Evolutionary conservation across 208 protist genomes (phyloP).

Genomic region (Acanthamoeba triangularis): DNA sequence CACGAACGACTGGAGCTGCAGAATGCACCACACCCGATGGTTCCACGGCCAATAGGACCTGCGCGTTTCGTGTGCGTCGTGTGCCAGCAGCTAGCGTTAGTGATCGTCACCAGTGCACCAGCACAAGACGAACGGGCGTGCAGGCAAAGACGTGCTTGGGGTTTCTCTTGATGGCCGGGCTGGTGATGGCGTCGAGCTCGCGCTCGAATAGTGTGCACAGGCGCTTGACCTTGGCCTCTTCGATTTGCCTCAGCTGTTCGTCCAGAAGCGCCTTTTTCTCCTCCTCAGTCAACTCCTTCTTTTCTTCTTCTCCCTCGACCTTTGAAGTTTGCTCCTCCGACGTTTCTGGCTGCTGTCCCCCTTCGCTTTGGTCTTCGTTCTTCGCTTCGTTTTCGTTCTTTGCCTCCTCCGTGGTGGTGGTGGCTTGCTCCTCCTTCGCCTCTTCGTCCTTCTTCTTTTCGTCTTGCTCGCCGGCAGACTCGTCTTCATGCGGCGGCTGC

Average conservation of each 20-base stretch:
- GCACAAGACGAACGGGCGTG: no score
- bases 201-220: background rate
- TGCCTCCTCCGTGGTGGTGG: background rate
- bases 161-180: conserved; percentile 20
- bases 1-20: conserved; percentile 14
- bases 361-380: background rate
- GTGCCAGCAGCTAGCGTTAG: background rate
- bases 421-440: background rate
- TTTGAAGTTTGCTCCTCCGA: background rate
- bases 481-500: background rate
- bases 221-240: background rate
- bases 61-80: background rate
- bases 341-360: background rate
- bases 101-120: no score
- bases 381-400: background rate
- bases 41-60: conserved; percentile 69
- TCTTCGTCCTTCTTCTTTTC: background rate
- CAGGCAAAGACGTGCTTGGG: background rate
- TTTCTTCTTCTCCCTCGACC: background rate
- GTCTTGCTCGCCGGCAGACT: no score
- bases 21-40: conserved; percentile 58
- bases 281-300: conserved; percentile 18
- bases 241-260: background rate
- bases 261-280: background rate
- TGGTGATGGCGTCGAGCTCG: conserved; percentile 50